Evolutionary conservation across 2,329 filamentous ascomycete genomes (phyloP).

Genomic region (Aspergillus sp.): DNA sequence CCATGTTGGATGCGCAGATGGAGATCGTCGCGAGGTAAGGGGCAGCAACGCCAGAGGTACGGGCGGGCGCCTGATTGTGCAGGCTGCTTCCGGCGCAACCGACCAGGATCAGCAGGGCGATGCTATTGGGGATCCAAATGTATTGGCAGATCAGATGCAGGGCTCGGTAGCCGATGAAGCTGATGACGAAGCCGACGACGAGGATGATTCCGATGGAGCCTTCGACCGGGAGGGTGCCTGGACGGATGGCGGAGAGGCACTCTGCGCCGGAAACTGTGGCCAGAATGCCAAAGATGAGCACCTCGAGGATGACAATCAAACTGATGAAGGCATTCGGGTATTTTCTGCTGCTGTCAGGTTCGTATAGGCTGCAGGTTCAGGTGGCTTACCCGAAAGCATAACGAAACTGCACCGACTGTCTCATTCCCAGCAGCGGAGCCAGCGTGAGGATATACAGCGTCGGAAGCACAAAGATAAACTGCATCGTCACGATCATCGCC

Average conservation of each 20-base stretch:
- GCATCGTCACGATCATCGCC: constrained; percentile 5
- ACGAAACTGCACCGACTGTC: constrained; percentile 6
- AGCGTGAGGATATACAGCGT: constrained; percentile 7
- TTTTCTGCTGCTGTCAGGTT: neutral
- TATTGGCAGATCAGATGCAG: constrained; percentile 7
- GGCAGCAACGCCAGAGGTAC: neutral
- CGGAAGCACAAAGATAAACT: constrained; percentile 6
- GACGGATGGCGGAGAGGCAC: neutral
- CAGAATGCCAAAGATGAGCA: constrained; percentile 6
- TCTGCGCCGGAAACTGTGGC: constrained; percentile 1
- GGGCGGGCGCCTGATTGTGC: neutral
- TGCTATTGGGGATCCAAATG: constrained; percentile 2
- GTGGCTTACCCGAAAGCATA: neutral
- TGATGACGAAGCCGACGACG: constrained; percentile 1
- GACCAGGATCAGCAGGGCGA: neutral
- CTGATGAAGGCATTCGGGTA: constrained; percentile 8
- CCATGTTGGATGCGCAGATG: constrained; percentile 9
- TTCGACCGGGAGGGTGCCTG: constrained; percentile 2
- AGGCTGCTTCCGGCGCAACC: neutral
- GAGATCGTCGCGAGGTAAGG: constrained; percentile 5
- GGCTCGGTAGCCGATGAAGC: constrained; percentile 3
- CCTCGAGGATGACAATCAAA: constrained; percentile 3
- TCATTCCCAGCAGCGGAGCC: constrained; percentile 1
- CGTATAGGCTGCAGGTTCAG: neutral
- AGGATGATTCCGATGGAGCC: constrained; percentile 8